phyloP scores from a whole-genome alignment of 768 basidiomycete genomes.

The Phlebiopsis flavidoalba region DNA sequence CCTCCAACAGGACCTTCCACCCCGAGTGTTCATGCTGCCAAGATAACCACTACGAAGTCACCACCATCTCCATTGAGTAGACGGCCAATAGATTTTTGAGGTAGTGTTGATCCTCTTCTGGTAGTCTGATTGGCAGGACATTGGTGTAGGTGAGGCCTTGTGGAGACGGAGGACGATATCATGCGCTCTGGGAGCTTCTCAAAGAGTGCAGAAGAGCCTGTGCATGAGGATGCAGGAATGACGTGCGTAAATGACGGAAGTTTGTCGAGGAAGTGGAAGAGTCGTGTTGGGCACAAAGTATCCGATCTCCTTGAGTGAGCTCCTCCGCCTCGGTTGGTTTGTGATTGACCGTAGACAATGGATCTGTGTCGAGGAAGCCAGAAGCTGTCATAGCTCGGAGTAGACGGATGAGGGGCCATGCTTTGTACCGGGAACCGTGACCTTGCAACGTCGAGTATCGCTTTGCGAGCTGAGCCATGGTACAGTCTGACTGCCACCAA shows the following conservation, averaged over 20 bases:
- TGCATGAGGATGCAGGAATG: conserved; percentile 55
- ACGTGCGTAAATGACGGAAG: conserved; percentile 74
- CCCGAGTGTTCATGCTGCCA: conserved; percentile 85
- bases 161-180: conserved; percentile 39
- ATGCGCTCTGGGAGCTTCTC: conserved; percentile 63
- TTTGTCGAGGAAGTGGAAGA: conserved; percentile 70
- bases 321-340: conserved; percentile 30
- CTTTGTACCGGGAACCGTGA: conserved; percentile 82
- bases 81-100: conserved; percentile 59
- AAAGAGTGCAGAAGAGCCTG: conserved; percentile 66
- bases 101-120: conserved; percentile 72
- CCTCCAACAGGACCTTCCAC: conserved; percentile 82
- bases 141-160: conserved; percentile 62
- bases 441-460: conserved; percentile 77
- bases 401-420: conserved; percentile 60
- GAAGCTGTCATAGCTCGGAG: conserved; percentile 73
- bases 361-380: conserved; percentile 73
- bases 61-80: conserved; percentile 69
- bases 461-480: conserved; percentile 60
- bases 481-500: conserved; percentile 80
- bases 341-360: conserved; percentile 50
- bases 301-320: conserved; percentile 40
- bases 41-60: conserved; percentile 62
- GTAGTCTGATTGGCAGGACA: conserved; percentile 60
- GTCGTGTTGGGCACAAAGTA: conserved; percentile 60